Evolutionary conservation across 2,329 filamentous ascomycete species (phyloP).

Genomic region (Aspergillus tubingensis): DNA sequence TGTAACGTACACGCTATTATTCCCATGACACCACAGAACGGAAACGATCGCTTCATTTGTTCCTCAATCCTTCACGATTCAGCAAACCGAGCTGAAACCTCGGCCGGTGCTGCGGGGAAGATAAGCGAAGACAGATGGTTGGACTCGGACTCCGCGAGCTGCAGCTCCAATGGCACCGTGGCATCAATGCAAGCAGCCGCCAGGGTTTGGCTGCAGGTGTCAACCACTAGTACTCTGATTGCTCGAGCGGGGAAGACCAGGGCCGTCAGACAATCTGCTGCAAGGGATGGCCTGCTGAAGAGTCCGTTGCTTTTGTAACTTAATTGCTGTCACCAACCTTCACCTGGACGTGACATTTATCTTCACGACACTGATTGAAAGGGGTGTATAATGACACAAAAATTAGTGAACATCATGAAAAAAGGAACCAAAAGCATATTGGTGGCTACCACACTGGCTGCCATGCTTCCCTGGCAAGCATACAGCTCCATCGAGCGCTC

Average conservation of each 20-base stretch:
- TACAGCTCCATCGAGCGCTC: slow-evolving; percentile 24
- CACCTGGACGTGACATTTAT: too few species aligned
- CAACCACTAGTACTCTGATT: neutral
- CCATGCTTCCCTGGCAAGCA: neutral
- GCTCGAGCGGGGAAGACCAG: neutral
- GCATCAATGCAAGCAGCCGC: neutral
- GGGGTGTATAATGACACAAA: neutral
- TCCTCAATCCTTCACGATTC: too few species aligned
- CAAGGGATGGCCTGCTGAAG: neutral
- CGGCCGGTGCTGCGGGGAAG: neutral
- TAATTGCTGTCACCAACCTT: neutral
- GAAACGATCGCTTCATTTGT: too few species aligned
- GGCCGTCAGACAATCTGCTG: neutral
- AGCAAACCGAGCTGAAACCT: neutral
- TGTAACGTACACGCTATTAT: too few species aligned
- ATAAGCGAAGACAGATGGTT: slow-evolving; percentile 1
- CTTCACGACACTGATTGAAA: too few species aligned
- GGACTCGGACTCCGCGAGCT: neutral
- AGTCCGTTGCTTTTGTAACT: neutral
- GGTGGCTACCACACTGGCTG: neutral
- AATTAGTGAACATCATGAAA: neutral
- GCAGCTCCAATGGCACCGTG: slow-evolving; percentile 6
- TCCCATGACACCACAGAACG: too few species aligned
- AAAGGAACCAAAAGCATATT: neutral
- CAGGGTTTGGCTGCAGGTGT: neutral